Conservation (phyloP, 371 early-diverging fungal genomes). For the Haplosporangium sp. region DNA sequence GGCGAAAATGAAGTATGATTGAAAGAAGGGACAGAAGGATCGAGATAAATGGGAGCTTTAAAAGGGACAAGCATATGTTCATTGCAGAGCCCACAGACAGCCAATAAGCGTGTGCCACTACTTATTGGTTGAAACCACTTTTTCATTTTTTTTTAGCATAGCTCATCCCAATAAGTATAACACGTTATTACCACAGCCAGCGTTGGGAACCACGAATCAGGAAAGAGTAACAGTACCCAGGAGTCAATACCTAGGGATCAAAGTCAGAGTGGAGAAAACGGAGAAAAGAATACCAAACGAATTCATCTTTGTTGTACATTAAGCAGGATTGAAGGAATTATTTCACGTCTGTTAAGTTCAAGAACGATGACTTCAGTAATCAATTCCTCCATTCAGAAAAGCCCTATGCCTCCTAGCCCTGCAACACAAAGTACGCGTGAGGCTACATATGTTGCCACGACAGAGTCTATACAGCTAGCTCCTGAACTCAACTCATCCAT, state of each 20-base stretch:
- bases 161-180: background rate
- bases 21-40: slow-evolving; percentile 9
- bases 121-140: no score
- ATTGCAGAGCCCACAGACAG: background rate
- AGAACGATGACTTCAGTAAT: slow-evolving; percentile 3
- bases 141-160: background rate
- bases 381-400: background rate
- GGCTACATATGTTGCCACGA: slow-evolving; percentile 37
- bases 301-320: background rate
- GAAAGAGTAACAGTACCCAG: background rate
- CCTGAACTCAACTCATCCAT: slow-evolving; percentile 64
- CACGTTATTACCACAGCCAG: background rate
- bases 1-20: slow-evolving; percentile 9
- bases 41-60: background rate
- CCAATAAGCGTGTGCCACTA: slow-evolving; percentile 42
- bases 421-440: slow-evolving; percentile 2
- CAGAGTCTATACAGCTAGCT: slow-evolving; percentile 59
- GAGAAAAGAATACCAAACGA: background rate
- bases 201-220: background rate
- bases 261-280: background rate
- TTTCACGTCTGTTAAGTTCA: background rate
- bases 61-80: slow-evolving; percentile 1
- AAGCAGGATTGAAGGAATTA: background rate
- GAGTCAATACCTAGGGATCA: background rate
- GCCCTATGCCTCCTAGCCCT: slow-evolving; percentile 11